Percentiles rank a stretch among this genome's conserved stretches.
These are phyloP conservation scores for Phalaenopsis equestris DNA, from an alignment of 106 monocot genomes.

Conservation along the genomic window DNA sequence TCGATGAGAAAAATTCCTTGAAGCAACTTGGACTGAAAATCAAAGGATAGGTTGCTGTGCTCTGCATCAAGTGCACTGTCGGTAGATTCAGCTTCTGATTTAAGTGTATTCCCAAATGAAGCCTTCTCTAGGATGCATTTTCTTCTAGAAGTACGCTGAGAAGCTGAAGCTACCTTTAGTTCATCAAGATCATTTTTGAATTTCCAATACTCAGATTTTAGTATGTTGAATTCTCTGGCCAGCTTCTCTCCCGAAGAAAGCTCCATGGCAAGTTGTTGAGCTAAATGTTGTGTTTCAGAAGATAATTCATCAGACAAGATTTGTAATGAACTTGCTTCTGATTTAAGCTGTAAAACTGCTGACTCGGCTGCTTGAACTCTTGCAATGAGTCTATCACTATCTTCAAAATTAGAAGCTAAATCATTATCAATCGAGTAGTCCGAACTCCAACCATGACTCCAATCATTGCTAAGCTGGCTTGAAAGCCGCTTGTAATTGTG, in stretches of 20 bases:
- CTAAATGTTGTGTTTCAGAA: constrained; percentile 56
- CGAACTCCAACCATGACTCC: constrained; percentile 67
- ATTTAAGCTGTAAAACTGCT: constrained; percentile 63
- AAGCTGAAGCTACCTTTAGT: constrained; percentile 37
- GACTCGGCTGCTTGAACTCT: constrained; percentile 61
- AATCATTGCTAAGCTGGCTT: constrained; percentile 46
- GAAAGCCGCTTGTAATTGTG: constrained; percentile 20
- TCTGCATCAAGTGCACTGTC: constrained; percentile 12
- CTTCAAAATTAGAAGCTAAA: constrained; percentile 51
- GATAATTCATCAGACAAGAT: constrained; percentile 47
- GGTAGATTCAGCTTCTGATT: neutral
- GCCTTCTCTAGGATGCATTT: constrained; percentile 1
- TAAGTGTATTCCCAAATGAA: constrained; percentile 10
- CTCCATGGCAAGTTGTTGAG: constrained; percentile 53
- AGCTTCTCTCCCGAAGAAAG: constrained; percentile 62
- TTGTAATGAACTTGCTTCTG: constrained; percentile 68
- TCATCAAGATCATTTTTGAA: constrained; percentile 62
- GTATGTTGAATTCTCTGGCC: constrained; percentile 43
- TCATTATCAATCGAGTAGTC: constrained; percentile 63
- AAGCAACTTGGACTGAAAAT: constrained; percentile 30
- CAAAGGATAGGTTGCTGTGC: constrained; percentile 5
- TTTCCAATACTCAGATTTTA: constrained; percentile 74
- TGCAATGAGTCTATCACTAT: constrained; percentile 45
- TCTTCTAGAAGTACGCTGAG: constrained; percentile 17
- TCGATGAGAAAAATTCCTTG: constrained; percentile 61